Base-by-base conservation (phyloP, 129 eudicot genomes). In the Pulicaria dysenterica region DNA sequence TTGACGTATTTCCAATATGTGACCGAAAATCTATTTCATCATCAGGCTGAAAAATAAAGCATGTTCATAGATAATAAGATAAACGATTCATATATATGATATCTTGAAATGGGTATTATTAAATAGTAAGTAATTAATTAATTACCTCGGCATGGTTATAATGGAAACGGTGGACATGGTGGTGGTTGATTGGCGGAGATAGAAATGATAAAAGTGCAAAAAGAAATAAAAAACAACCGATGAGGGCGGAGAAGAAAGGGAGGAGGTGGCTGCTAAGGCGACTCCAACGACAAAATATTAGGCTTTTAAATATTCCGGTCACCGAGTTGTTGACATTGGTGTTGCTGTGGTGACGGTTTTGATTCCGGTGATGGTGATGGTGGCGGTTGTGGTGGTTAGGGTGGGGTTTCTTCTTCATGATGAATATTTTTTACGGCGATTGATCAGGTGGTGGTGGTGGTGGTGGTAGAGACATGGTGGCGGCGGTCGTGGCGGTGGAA, bases 161-260 rank as follows among this genome's bases (percentile, higher is more conserved):
- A 73, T 16, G 48, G 46, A 65, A 48, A 38, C 36, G 84, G 40
- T 40, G 79, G 72, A 40, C 80, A 50, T 58, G 77, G 74, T 77
- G 78, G 69, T 51, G 79, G 73, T 77, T 59, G 79, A 78, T 80
- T 15, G 91, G 87, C 43, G 89, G 89, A 36, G 84, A 86, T 44
- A 86, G 79, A 67, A 82, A 84, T 4, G 88, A 70, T 34, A 86
- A 10, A 49, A 86, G 54, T 11, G 80, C 82, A 4, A 89, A 58
- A 50, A 81, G 73, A 58, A 85, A 75, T 3, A 86, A 72, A 19
- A 82, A 51, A 55, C 80, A 69, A 53, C 79, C 92, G 39, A 78
- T 53, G 48, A 75, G 61, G 72, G 79, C 85, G 73, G 89, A 70
- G 58, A 82, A 19, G 57, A 86, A 70, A 36, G 77, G 82, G 16